Evolutionary conservation across 192 early-diverging fungal species (phyloP).

Genomic region (Dispira parvispora): DNA sequence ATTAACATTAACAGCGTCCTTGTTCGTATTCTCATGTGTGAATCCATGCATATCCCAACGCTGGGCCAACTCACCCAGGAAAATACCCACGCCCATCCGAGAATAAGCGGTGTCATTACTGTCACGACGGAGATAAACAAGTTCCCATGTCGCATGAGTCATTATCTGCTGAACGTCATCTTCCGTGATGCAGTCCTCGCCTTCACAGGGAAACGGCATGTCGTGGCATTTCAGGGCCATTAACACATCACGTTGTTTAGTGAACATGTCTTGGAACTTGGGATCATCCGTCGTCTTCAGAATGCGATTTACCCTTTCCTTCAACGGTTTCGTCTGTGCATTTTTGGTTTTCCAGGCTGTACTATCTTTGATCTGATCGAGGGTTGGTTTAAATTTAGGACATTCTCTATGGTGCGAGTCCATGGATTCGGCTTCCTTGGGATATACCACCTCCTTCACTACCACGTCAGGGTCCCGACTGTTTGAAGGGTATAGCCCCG

Average conservation of each 20-base stretch:
- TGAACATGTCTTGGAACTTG: background rate
- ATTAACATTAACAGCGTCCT: background rate
- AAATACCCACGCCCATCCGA: conserved; percentile 25
- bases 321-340: conserved; percentile 18
- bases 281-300: conserved; percentile 15
- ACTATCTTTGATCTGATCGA: background rate
- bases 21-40: background rate
- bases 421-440: conserved; percentile 29
- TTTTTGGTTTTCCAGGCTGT: conserved; percentile 16
- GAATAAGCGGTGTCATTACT: conserved; percentile 16
- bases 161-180: conserved; percentile 1
- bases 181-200: background rate
- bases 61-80: conserved; percentile 12
- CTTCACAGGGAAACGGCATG: background rate
- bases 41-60: conserved; percentile 1
- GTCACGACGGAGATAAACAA: conserved; percentile 12
- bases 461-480: conserved; percentile 12
- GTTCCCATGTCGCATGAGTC: conserved; percentile 4
- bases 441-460: conserved; percentile 28
- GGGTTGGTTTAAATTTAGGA: conserved; percentile 14
- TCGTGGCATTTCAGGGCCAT: conserved; percentile 13
- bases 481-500: conserved; percentile 25
- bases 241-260: conserved; percentile 1
- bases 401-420: conserved; percentile 25
- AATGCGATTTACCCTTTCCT: conserved; percentile 19